These are phyloP conservation scores for Physcomitrellopsis africana DNA, from an alignment of 225 moss, liverwort and hornwort genomes.

Conservation along the genomic window DNA sequence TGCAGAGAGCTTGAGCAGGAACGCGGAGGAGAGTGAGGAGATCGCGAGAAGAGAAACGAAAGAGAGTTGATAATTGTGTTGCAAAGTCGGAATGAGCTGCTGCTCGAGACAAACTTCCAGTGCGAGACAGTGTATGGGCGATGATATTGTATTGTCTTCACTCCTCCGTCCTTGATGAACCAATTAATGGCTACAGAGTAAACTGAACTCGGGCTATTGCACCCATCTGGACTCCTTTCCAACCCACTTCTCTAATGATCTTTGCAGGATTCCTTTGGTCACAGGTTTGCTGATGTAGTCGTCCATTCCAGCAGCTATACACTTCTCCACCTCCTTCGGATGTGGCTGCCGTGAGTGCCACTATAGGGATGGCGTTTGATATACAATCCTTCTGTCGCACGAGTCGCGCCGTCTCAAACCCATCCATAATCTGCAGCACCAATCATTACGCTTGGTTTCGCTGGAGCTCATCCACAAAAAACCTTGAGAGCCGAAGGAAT, in stretches of 20 bases:
- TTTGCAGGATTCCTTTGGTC: constrained; percentile 49
- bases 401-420: constrained; percentile 44
- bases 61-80: too few species aligned
- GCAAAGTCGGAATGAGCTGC: too few species aligned
- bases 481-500: too few species aligned
- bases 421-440: constrained; percentile 48
- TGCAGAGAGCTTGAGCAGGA: too few species aligned
- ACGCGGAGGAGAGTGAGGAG: too few species aligned
- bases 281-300: constrained; percentile 62
- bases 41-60: too few species aligned
- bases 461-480: too few species aligned
- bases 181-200: constrained; percentile 25
- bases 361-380: constrained; percentile 45
- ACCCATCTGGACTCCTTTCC: constrained; percentile 46
- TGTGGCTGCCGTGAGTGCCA: constrained; percentile 57
- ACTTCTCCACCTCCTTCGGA: constrained; percentile 58
- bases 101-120: too few species aligned
- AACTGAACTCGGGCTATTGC: background rate
- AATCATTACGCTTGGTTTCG: too few species aligned
- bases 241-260: constrained; percentile 50
- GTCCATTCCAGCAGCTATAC: constrained; percentile 51
- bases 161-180: constrained; percentile 23
- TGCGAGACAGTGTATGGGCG: too few species aligned
- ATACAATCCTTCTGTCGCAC: constrained; percentile 38
- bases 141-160: background rate